Conservation (phyloP, 176 grass and related monocot genomes). For the Phoenix roebelenii region DNA sequence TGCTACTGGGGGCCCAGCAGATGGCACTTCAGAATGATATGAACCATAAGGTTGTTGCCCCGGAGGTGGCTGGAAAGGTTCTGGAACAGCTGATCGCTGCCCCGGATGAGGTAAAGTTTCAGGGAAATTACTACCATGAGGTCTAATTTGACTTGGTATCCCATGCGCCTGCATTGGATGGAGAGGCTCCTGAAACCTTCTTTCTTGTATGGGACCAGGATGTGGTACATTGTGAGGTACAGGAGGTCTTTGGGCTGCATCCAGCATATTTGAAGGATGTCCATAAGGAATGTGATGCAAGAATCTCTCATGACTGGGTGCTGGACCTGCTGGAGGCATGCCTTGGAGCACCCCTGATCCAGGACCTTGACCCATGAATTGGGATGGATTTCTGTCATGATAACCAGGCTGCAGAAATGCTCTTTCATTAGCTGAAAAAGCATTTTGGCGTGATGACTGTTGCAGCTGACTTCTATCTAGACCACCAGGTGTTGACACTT, state of each 20-base stretch:
- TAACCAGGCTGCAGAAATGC: conserved; percentile 12
- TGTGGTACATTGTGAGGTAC: conserved; percentile 35
- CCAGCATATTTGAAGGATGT: conserved; percentile 9
- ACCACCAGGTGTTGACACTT: conserved; percentile 14
- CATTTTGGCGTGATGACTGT: conserved; percentile 24
- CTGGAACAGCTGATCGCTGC: background rate
- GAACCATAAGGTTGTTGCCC: conserved; percentile 1
- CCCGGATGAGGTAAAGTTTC: conserved; percentile 3
- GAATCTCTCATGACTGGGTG: conserved; percentile 5
- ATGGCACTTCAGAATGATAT: background rate
- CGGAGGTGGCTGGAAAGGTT: background rate
- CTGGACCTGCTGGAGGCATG: conserved; percentile 6
- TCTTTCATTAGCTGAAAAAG: conserved; percentile 4
- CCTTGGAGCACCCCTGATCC: conserved; percentile 23
- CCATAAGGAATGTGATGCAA: conserved; percentile 14
- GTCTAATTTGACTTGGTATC: conserved; percentile 1
- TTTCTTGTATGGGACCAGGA: conserved; percentile 7
- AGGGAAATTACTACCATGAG: background rate
- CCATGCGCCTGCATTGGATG: conserved; percentile 22
- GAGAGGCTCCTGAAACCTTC: conserved; percentile 12
- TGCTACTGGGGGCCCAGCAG: background rate
- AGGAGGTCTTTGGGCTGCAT: conserved; percentile 16
- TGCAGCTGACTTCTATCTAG: conserved; percentile 32
- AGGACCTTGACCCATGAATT: conserved; percentile 2
- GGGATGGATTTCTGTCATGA: background rate